phyloP scores from a whole-genome alignment of 768 basidiomycete genomes.

The Kwoniella europaea region DNA sequence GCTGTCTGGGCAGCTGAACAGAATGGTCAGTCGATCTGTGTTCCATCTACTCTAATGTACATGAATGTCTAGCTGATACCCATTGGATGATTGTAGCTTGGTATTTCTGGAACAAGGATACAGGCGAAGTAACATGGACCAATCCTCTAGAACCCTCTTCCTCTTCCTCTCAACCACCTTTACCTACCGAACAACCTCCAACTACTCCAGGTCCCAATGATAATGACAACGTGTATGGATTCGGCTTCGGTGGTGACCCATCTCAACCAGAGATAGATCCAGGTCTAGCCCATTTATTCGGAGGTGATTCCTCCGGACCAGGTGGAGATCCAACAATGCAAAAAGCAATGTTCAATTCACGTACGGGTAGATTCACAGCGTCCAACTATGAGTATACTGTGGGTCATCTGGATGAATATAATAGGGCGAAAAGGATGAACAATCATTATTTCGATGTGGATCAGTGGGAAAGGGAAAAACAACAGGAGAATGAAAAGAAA shows the following conservation, averaged over 20 bases:
- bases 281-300: slow-evolving; percentile 14
- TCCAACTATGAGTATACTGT: slow-evolving; percentile 46
- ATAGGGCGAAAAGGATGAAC: slow-evolving; percentile 52
- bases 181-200: not conserved
- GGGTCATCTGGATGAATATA: slow-evolving; percentile 54
- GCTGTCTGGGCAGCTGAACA: slow-evolving; percentile 56
- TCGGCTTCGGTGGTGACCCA: not conserved
- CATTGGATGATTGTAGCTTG: slow-evolving; percentile 39
- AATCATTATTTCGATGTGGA: slow-evolving; percentile 56
- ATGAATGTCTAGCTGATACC: not conserved
- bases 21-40: slow-evolving; percentile 45
- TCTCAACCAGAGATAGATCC: slow-evolving; percentile 17
- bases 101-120: slow-evolving; percentile 57
- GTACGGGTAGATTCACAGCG: slow-evolving; percentile 55
- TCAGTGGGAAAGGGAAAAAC: slow-evolving; percentile 52
- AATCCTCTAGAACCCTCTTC: slow-evolving; percentile 49
- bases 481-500: slow-evolving; percentile 43
- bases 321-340: slow-evolving; percentile 28
- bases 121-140: slow-evolving; percentile 55
- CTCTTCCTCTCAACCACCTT: slow-evolving; percentile 9
- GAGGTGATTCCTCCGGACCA: slow-evolving; percentile 22
- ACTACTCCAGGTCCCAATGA: slow-evolving; percentile 11
- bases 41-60: not conserved
- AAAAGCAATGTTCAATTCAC: slow-evolving; percentile 52
- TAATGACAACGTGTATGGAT: slow-evolving; percentile 40